Base-by-base conservation (phyloP, 495 filamentous ascomycete genomes). In the Penicillium argentinense region DNA sequence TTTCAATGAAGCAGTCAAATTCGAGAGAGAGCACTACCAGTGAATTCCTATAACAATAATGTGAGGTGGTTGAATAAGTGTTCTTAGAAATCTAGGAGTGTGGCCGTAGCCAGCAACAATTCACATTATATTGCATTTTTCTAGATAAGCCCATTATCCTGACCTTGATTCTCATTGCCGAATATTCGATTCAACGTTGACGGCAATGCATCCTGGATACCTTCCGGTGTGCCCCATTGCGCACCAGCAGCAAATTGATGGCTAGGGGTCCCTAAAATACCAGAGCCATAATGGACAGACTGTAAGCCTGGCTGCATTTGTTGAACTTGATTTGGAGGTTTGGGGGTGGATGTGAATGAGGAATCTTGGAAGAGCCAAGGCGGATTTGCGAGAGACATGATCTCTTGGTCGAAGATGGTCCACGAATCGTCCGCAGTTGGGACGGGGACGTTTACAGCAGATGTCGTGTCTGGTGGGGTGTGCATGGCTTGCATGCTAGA, bases 391-490 rank as follows among this genome's bases (percentile, higher is more conserved):
- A 70, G 51, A n/a, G 55, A 49, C 54, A 70, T 57, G 17, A 64
- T 69, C 13, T 67, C 63, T 39, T 71, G 63, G 27, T 72, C 69
- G 21, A 72, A 72, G 25, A 72, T 69, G 4, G 65, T 57, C 67
- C 67, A 71, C 4, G 66, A 62, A 18, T 56, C 56, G 29, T 72
- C 63, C 16, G 49, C 38, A 6, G 37, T 47, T 2, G 55, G 52
- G 2, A 30, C 46, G 5, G 64, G 49, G 17, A 68, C 49, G 5
- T 53, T 42, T n/a, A 64, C 38, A 26, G 43, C 58, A 2, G 53
- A 40, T 21, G 57, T 54, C 13, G 59, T 57, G 23, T 63, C 51
- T 6, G 62, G 67, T 2, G 67, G 69, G 2, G 65, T 70, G 33
- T 72, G 63, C 62, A 71, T 72, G 32, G 60, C 59, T 41, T 72